Conservation (phyloP, 2,329 filamentous ascomycete genomes). For the Neonectria hederae region DNA sequence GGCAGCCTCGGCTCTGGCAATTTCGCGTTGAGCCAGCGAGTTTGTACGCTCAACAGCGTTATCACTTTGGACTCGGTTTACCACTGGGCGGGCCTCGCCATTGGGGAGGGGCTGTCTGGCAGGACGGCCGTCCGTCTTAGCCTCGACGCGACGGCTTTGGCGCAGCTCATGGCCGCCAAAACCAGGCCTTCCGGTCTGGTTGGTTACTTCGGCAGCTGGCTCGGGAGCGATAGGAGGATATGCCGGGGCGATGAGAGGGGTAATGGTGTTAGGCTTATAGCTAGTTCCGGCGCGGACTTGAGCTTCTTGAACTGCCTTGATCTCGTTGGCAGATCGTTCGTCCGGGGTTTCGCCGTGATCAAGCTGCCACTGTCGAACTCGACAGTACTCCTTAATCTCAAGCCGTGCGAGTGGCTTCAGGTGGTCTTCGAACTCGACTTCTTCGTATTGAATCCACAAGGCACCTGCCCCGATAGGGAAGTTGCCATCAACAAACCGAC, state of each 20-base stretch:
- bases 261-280: constrained; percentile 38
- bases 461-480: constrained; percentile 69
- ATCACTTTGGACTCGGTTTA: constrained; percentile 38
- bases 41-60: constrained; percentile 58
- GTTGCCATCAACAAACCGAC: constrained; percentile 66
- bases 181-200: constrained; percentile 31
- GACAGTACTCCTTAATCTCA: constrained; percentile 72
- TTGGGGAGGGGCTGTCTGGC: constrained; percentile 41
- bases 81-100: constrained; percentile 32
- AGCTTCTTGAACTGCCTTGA: constrained; percentile 61
- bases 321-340: constrained; percentile 61
- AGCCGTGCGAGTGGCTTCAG: constrained; percentile 59
- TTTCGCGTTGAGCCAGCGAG: constrained; percentile 60
- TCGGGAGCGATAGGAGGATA: constrained; percentile 31
- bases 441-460: constrained; percentile 70
- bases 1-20: constrained; percentile 60
- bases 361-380: constrained; percentile 67
- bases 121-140: constrained; percentile 42
- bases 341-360: constrained; percentile 61
- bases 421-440: constrained; percentile 67
- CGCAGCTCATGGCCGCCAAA: constrained; percentile 53
- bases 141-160: constrained; percentile 54
- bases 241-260: constrained; percentile 38
- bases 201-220: constrained; percentile 26
- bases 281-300: constrained; percentile 53